Evolutionary conservation across 441 rosid genomes (phyloP).

Genomic region (Euphorbia schlechtendalii): DNA sequence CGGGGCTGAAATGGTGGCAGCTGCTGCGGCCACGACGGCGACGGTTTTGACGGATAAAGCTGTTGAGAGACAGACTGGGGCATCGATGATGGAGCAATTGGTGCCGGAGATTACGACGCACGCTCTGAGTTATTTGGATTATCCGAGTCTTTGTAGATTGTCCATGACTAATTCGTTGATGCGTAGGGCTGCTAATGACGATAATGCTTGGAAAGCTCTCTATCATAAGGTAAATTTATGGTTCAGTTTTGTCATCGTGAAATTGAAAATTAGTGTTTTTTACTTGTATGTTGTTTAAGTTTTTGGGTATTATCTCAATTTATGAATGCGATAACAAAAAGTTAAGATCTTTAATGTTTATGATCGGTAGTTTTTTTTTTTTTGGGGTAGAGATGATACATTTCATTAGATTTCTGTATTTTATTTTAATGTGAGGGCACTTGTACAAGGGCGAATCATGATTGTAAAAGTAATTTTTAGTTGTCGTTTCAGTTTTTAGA

Average conservation of each 20-base stretch:
- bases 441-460: too few species aligned
- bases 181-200: slow-evolving; percentile 98
- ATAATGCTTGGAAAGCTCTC: slow-evolving; percentile 95
- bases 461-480: background rate
- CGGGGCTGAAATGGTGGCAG: slow-evolving; percentile 29
- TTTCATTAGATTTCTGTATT: background rate
- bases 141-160: slow-evolving; percentile 84
- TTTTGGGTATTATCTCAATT: background rate
- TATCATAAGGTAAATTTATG: slow-evolving; percentile 65
- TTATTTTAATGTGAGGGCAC: background rate
- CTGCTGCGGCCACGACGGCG: slow-evolving; percentile 15
- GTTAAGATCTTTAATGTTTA: too few species aligned
- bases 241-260: background rate
- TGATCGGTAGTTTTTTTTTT: too few species aligned
- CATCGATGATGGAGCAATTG: slow-evolving; percentile 97
- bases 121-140: slow-evolving; percentile 95
- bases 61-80: slow-evolving; percentile 57
- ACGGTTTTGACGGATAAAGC: slow-evolving; percentile 10
- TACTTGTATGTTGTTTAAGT: background rate
- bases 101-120: slow-evolving; percentile 99
- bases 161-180: slow-evolving; percentile 96
- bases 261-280: background rate
- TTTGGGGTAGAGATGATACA: background rate
- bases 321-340: too few species aligned
- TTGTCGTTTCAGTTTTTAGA: background rate